Evolutionary conservation across 2,329 filamentous ascomycete genomes (phyloP), one percentile per base, ranked within the genome.

Genomic region (Pestalotiopsis sp.): DNA sequence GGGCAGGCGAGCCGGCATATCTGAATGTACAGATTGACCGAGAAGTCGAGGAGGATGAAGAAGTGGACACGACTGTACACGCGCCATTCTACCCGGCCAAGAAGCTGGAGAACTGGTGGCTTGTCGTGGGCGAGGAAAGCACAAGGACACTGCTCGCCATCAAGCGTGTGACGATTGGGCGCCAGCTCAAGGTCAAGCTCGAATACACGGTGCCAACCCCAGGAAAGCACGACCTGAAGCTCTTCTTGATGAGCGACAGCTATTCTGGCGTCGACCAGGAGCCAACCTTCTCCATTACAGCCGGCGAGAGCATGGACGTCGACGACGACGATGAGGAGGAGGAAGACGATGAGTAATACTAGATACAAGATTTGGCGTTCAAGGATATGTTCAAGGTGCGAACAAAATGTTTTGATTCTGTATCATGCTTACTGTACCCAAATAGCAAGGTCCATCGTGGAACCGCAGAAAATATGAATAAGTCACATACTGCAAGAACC

Each of bases 61-160:
- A 93, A 72, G 88, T 92, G 17, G 94, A 98, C 78, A 88, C 92
- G 1, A 91, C 91, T 1, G 97, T 98, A 2, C 95, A 98, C 78
- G 95, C 95, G 65, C 96, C 96, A 0, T 99, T 98, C 86, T 99
- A 96, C 79, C 95, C 96, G 0, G 85, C 81, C 64, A 92, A 92
- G 80, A 99, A 99, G 87, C 92, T 93, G 84, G 96, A 99, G 86
- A 97, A 96, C 78, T 99, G 95, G 95, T 99, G 96, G 96, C 84
- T 99, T 68, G 93, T 99, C 23, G 93, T 99, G 41, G 95, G 95
- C 38, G 95, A 98, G 75, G 94, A 98, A 82, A 92, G 90, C 79
- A 93, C 92, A 56, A 95, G 94, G 84, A 95, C 87, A 71, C 84
- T 99, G 71, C 85, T 98, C 68, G 95, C 93, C 2, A 97, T 98